Conservation (phyloP, 306 rosid genomes). For the Glycine soja region DNA sequence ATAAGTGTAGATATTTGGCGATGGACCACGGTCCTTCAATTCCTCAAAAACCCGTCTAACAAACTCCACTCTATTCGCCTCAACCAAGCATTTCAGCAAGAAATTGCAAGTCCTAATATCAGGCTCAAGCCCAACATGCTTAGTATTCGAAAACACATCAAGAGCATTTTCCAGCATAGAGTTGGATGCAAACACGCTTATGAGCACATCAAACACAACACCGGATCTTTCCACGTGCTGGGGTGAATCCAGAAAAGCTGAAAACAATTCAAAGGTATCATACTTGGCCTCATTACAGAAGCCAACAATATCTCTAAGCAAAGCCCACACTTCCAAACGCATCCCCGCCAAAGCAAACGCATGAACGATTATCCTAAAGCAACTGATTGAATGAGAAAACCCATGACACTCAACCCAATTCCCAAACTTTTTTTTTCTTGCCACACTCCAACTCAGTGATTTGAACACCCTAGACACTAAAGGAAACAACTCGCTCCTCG, state of each 20-base stretch:
- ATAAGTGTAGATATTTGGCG: constrained; percentile 62
- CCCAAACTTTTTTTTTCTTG: constrained; percentile 56
- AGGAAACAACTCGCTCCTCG: constrained; percentile 45
- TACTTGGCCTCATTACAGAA: constrained; percentile 45
- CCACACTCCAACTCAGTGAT: constrained; percentile 61
- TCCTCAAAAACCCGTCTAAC: constrained; percentile 55
- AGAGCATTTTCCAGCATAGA: constrained; percentile 70
- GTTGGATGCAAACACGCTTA: constrained; percentile 64
- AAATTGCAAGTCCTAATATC: constrained; percentile 63
- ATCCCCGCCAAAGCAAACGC: constrained; percentile 60
- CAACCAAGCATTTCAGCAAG: constrained; percentile 74
- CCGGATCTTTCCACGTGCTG: constrained; percentile 46
- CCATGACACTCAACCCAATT: constrained; percentile 55
- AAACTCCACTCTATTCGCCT: constrained; percentile 58
- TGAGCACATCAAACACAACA: constrained; percentile 62
- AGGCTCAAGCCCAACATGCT: constrained; percentile 53
- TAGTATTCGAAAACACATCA: constrained; percentile 60
- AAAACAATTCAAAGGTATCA: constrained; percentile 50
- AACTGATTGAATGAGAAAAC: constrained; percentile 56
- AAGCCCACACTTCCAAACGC: constrained; percentile 58
- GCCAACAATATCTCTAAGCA: constrained; percentile 66
- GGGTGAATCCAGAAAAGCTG: constrained; percentile 60
- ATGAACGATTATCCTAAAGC: constrained; percentile 61
- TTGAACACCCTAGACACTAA: constrained; percentile 58
- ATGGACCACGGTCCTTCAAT: constrained; percentile 60